A percentile compares a stretch with the other conserved stretches of the same genome.
Evolutionary conservation across 768 basidiomycete species (phyloP).

Genomic region (Cyclocybe cylindracea): DNA sequence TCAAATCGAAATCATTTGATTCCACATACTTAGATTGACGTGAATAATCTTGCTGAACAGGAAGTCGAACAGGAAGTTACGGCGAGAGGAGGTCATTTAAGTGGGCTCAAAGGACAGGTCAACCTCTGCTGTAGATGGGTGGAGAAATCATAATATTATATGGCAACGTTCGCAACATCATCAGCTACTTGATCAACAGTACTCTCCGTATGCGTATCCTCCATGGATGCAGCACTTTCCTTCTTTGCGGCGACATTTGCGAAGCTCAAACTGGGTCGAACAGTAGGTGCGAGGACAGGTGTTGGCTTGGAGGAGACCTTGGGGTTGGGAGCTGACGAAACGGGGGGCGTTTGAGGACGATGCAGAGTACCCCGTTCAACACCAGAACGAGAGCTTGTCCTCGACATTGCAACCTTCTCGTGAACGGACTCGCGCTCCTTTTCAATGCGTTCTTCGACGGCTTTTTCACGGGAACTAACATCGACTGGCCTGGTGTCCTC

Average conservation of each 20-base stretch:
- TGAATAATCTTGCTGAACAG: too few relatives aligned
- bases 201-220: conserved; percentile 12
- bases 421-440: conserved; percentile 62
- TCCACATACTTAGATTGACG: too few relatives aligned
- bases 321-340: conserved; percentile 29
- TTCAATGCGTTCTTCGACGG: conserved; percentile 70
- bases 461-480: conserved; percentile 72
- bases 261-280: conserved; percentile 79
- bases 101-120: too few relatives aligned
- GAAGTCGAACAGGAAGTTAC: too few relatives aligned
- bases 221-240: conserved; percentile 26
- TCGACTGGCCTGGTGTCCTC: conserved; percentile 72
- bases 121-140: too few relatives aligned
- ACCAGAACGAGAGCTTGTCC: conserved; percentile 51
- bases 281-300: conserved; percentile 40
- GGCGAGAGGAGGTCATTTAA: too few relatives aligned
- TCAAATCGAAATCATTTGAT: too few relatives aligned
- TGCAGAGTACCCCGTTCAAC: conserved; percentile 43
- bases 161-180: conserved; percentile 10
- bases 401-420: conserved; percentile 53
- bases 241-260: conserved; percentile 71
- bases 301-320: conserved; percentile 30
- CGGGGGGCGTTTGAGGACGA: conserved; percentile 34
- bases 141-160: conserved; percentile 1
- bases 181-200: conserved; percentile 14